A percentile compares a stretch with the other conserved stretches of the same genome.
These are phyloP conservation scores for Botrytis squamosa DNA, from an alignment of 2,329 filamentous ascomycete genomes.

Conservation along the genomic window DNA sequence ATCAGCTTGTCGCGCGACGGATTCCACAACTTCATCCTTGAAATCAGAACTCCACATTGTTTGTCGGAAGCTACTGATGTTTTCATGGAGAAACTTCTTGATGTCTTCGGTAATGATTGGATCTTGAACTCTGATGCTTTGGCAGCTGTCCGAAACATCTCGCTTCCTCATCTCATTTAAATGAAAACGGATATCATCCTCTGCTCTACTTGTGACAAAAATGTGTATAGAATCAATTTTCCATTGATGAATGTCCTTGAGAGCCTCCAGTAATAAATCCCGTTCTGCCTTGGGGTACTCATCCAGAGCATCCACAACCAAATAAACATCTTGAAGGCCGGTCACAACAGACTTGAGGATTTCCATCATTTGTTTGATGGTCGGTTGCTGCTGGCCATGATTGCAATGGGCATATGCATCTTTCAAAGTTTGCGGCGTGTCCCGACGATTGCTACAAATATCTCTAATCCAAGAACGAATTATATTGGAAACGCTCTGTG, in stretches of 20 bases:
- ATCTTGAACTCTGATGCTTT: not conserved
- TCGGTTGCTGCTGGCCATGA: not conserved
- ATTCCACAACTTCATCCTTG: not conserved
- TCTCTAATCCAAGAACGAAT: not conserved
- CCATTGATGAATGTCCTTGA: not conserved
- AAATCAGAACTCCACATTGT: not conserved
- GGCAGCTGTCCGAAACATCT: not conserved
- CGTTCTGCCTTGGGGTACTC: not conserved
- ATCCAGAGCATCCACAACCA: not conserved
- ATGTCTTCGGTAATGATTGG: not conserved
- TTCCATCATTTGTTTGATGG: not conserved
- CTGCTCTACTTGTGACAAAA: not conserved
- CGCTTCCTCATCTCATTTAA: not conserved
- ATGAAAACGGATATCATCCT: not conserved
- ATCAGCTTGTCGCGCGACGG: not conserved
- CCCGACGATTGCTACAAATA: not conserved
- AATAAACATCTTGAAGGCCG: not conserved
- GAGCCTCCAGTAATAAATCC: not conserved
- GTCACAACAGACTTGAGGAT: not conserved
- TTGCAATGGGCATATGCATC: not conserved
- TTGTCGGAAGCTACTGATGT: not conserved
- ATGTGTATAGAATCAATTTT: not conserved
- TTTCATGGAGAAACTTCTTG: not conserved
- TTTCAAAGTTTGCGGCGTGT: not conserved
- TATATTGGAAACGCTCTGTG: conserved; percentile 19